Conservation (phyloP, 139 green algal genomes). For the Picochlorum sp. region DNA sequence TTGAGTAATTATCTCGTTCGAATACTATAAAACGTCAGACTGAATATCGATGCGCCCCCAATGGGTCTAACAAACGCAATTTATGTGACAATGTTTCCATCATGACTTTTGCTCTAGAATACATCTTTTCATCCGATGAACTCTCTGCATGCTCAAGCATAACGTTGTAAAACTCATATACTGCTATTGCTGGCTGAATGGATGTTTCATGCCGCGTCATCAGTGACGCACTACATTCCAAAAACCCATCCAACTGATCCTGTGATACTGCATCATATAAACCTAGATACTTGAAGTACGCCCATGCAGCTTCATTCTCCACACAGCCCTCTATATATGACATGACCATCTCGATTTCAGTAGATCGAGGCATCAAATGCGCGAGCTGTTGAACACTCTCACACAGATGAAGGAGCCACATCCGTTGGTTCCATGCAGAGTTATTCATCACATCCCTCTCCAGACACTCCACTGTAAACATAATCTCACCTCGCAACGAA, state of each 20-base stretch:
- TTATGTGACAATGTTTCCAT: constrained; percentile 6
- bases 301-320: constrained; percentile 62
- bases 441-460: constrained; percentile 76
- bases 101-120: background rate
- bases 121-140: no score
- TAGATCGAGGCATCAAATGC: background rate
- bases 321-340: constrained; percentile 29
- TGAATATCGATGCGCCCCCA: no score
- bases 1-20: constrained; percentile 60
- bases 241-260: background rate
- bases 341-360: constrained; percentile 39
- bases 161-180: no score
- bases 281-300: constrained; percentile 39
- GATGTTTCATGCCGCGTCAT: no score
- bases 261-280: background rate
- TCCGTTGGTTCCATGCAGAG: constrained; percentile 76
- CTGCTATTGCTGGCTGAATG: no score
- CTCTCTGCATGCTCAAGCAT: no score
- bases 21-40: constrained; percentile 25
- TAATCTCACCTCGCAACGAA: constrained; percentile 41
- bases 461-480: constrained; percentile 39
- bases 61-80: no score
- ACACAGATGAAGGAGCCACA: constrained; percentile 14
- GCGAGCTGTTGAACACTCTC: no score
- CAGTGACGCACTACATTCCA: no score